Percentiles rank a stretch among this genome's conserved stretches.
Conservation (phyloP, 1,284 basidiomycete species). For the Ceratobasidium sp. region DNA sequence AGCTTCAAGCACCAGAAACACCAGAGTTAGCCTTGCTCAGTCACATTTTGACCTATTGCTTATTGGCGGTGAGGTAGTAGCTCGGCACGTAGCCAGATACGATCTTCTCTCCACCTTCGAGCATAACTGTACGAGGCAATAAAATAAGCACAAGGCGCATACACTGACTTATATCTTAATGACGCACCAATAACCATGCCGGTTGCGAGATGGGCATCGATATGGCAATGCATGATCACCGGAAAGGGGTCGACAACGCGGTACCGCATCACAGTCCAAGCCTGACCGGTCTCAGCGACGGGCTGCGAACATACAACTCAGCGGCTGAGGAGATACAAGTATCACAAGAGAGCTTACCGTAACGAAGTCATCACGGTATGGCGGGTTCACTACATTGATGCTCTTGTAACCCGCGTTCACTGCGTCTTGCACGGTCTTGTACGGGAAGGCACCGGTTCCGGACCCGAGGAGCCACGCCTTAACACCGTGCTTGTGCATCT, state of each 20-base stretch:
- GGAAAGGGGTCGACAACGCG: constrained; percentile 15
- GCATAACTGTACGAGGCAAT: not conserved
- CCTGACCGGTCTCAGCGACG: constrained; percentile 26
- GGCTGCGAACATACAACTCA: constrained; percentile 1
- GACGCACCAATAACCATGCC: constrained; percentile 29
- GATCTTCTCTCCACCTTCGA: constrained; percentile 23
- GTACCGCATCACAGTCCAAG: constrained; percentile 42
- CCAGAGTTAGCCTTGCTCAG: too few relatives aligned
- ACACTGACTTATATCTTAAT: not conserved
- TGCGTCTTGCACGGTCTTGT: constrained; percentile 34
- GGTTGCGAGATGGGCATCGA: constrained; percentile 36
- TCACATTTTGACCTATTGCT: constrained; percentile 1
- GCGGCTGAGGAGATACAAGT: too few relatives aligned
- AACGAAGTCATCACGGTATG: constrained; percentile 28
- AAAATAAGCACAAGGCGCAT: not conserved
- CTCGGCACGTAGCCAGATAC: constrained; percentile 13
- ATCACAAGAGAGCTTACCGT: constrained; percentile 6
- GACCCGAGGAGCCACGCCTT: constrained; percentile 44
- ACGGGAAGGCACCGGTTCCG: constrained; percentile 35
- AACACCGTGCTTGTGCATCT: constrained; percentile 44
- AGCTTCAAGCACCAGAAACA: too few relatives aligned
- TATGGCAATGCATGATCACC: constrained; percentile 40
- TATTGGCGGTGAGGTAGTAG: constrained; percentile 28
- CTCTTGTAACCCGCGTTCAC: constrained; percentile 20
- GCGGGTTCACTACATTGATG: constrained; percentile 42